Base-by-base conservation (phyloP, 2,329 filamentous ascomycete species). In the Alternaria burnsii region DNA sequence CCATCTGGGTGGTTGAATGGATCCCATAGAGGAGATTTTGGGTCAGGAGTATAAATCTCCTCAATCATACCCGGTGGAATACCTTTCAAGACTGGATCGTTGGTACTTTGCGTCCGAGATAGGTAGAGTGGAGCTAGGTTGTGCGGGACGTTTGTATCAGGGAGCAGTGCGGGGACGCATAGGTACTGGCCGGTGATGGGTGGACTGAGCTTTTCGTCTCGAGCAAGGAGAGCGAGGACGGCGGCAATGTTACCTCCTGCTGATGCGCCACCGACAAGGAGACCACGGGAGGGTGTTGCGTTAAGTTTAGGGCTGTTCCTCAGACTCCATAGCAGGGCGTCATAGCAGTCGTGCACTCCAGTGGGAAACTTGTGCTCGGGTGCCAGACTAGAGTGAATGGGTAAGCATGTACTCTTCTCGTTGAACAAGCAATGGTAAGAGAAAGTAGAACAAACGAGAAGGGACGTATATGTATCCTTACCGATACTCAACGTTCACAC, bases 191-290 rank as follows among this genome's bases (percentile, higher is more conserved):
- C 83, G 0, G 83, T 85, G 10, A 86, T 69, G 0, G 74, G 75
- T 1, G 82, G 81, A 0, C 70, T 61, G 6, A 83, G 69, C 0
- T 73, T 72, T 36, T 80, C 77, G 54, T 82, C 80, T 4, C 79
- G 77, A 5, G 81, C 77, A 0, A 81, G 63, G 53, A 84, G 80
- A 1, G 82, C 77, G 1, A 85, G 76, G 0, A 81, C 81, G 0
- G 81, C 80, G n/a, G 82, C 78, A 56, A 86, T 80, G 66, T 85
- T 85, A n/a, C 81, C 84, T 4, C 84, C 84, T 0, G 83, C 83
- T 2, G 81, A 84, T 5, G 80, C 82, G 18, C 84, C 84, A 9
- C 83, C 82, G 0, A 86, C 69, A n/a, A 85, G 76, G 62, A 86
- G 82, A 9, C 83, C 83, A 53, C 76, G 77, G 5, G 70, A 59